Conservation (phyloP, 2,329 filamentous ascomycete species). For the Fusarium sp. region DNA sequence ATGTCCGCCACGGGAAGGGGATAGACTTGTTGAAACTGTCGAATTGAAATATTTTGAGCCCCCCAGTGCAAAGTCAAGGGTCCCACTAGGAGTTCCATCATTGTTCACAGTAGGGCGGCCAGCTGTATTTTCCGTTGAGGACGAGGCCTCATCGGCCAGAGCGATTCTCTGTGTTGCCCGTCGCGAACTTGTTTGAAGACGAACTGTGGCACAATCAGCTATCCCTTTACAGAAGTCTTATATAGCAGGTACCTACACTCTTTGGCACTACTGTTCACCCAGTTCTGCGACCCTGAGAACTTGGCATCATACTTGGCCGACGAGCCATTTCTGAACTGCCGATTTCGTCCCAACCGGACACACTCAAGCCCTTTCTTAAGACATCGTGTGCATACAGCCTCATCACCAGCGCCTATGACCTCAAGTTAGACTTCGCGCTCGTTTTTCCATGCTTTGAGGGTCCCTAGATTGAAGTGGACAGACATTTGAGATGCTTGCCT, state of each 20-base stretch:
- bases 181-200: conserved; percentile 27
- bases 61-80: background rate
- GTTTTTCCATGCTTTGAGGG: background rate
- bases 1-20: background rate
- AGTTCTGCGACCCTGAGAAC: conserved; percentile 29
- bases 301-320: conserved; percentile 39
- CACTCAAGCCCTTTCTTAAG: conserved; percentile 20
- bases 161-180: conserved; percentile 10
- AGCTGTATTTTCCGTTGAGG: accelerated
- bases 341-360: conserved; percentile 6
- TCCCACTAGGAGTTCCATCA: background rate
- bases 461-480: background rate
- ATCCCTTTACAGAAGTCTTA: accelerated
- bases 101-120: background rate
- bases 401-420: conserved; percentile 17
- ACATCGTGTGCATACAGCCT: conserved; percentile 12
- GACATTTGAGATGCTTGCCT: conserved; percentile 41
- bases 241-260: background rate
- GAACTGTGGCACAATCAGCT: background rate
- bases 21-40: background rate
- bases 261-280: conserved; percentile 36
- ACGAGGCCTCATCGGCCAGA: background rate
- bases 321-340: conserved; percentile 29
- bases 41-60: background rate
- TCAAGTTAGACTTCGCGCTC: accelerated